Percentiles rank a stretch among this genome's conserved stretches.
Conservation (phyloP, 257 asterid genomes). For the Capsicum baccatum region DNA sequence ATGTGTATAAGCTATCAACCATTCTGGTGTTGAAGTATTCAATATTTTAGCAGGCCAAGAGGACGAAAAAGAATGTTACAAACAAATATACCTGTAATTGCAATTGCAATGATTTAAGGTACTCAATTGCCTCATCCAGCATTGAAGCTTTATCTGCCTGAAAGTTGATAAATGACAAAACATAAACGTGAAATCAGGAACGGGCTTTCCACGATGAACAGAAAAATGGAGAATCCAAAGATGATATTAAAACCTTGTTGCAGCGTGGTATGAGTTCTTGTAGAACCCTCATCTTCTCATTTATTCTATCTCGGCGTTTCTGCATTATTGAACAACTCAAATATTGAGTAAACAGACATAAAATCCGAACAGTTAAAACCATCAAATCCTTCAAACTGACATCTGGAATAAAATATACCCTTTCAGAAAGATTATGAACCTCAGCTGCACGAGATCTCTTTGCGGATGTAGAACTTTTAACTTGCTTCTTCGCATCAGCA, state of each 20-base stretch:
- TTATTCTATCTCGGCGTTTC: conserved; percentile 60
- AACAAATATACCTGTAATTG: conserved; percentile 49
- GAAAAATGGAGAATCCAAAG: neutral
- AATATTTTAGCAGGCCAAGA: neutral
- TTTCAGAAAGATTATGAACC: conserved; percentile 56
- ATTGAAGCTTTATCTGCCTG: conserved; percentile 63
- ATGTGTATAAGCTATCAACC: neutral
- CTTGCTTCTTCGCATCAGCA: conserved; percentile 42
- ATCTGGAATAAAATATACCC: conserved; percentile 39
- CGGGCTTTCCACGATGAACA: neutral
- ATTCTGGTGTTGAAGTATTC: neutral
- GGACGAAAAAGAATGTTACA: neutral
- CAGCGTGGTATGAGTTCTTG: conserved; percentile 58
- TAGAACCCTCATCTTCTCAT: conserved; percentile 58
- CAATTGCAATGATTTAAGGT: conserved; percentile 55
- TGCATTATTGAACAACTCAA: conserved; percentile 36
- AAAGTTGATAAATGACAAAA: conserved; percentile 12
- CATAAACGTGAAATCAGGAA: neutral
- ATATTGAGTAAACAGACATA: neutral
- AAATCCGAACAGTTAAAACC: neutral
- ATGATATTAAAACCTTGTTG: conserved; percentile 50
- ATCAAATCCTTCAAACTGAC: neutral
- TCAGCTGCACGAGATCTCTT: conserved; percentile 60
- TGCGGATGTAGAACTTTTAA: conserved; percentile 36
- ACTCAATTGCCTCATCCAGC: conserved; percentile 62